Base-by-base conservation (phyloP, 2,329 filamentous ascomycete genomes). In the Aspergillus flavus region DNA sequence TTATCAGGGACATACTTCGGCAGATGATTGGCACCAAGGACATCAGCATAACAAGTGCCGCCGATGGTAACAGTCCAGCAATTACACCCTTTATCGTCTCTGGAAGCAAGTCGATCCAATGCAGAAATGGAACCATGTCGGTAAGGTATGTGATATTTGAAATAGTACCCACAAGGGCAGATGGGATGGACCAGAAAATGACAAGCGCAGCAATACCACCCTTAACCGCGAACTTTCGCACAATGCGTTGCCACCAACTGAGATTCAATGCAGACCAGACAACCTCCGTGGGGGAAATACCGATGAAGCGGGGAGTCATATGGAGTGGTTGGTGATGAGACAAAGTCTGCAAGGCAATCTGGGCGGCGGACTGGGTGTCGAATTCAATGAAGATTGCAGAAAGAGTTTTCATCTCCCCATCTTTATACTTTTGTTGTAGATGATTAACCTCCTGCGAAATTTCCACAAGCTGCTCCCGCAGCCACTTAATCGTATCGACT, bases 371-470 rank as follows among this genome's bases (percentile, higher is more conserved):
- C 73, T 97, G 92, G 0, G 86, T 89, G 50, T 86, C 83, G 72
- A 97, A 99, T 75, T 98, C 94, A 71, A 98, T 88, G 69, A 99
- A 99, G 10, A 94, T 91, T 23, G 92, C 90, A 12, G 90, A 86
- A 12, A 93, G 81, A 64, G 87, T 85, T 66, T 88, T 86, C 54
- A 84, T 87, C 23, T 91, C 84, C 43, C 90, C 86, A 21, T 82
- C 79, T 57, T 84, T 85, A 72, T 93, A 90, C 39, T 85, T 83
- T 48, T 82, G 82, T 73, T 95, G 92, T 14, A 87, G 83, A 23
- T 83, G 79, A 19, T 89, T 82, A n/a, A 93, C 88, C 61, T 90
- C 84, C 4, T 91, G 87, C 55, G 92, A 87, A 39, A 94, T 84
- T 39, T 87, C 86, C 57, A 88, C 85, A 23, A 97, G 85, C 75